phyloP scores from a whole-genome alignment of 1,139 yeast species.

The Taphrina communis region DNA sequence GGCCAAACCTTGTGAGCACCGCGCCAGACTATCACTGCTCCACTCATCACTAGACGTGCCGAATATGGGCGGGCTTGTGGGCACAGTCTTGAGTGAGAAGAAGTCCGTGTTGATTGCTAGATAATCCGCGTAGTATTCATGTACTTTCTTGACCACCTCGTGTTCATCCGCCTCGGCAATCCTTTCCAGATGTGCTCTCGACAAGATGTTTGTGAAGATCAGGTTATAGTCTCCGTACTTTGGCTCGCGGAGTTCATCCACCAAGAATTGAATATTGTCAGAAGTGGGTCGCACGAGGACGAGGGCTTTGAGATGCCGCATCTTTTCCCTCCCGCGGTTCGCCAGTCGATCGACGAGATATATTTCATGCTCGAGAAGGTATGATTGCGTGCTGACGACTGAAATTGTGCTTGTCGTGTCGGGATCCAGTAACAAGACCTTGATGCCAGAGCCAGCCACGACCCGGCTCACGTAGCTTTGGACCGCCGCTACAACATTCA shows the following conservation, averaged over 20 bases:
- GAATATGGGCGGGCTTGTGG: conserved; percentile 48
- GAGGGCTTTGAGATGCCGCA: conserved; percentile 84
- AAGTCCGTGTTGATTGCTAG: conserved; percentile 72
- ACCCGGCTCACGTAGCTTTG: conserved; percentile 60
- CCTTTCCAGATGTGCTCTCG: conserved; percentile 78
- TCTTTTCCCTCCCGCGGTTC: conserved; percentile 67
- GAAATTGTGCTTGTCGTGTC: conserved; percentile 83
- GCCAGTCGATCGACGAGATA: conserved; percentile 76
- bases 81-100: conserved; percentile 56
- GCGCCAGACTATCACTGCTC: conserved; percentile 60
- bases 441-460: conserved; percentile 56
- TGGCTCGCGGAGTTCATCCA: conserved; percentile 74
- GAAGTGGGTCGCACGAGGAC: conserved; percentile 77
- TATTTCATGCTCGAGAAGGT: conserved; percentile 77
- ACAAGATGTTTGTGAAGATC: conserved; percentile 73
- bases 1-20: conserved; percentile 60
- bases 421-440: conserved; percentile 77
- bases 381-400: conserved; percentile 84
- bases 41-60: conserved; percentile 53
- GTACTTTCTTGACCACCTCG: conserved; percentile 75
- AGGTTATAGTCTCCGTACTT: conserved; percentile 78
- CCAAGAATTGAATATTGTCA: conserved; percentile 64
- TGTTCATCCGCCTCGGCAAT: conserved; percentile 89
- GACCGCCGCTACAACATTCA: conserved; percentile 63
- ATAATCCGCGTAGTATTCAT: conserved; percentile 86